Evolutionary conservation across 768 basidiomycete genomes (phyloP).

Genomic region (Podaxis sp.): DNA sequence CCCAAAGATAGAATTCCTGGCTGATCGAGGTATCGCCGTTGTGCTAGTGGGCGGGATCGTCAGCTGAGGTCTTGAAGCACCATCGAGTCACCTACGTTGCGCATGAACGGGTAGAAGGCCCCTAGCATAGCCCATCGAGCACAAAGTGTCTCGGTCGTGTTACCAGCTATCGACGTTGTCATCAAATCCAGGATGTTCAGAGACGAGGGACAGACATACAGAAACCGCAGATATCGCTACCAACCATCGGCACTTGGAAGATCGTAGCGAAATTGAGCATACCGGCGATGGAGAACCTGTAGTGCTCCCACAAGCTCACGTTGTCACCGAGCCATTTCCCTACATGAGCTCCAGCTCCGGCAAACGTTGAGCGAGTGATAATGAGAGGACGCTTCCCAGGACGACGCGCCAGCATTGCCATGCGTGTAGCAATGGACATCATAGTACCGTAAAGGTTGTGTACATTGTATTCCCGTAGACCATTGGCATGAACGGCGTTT

Average conservation of each 20-base stretch:
- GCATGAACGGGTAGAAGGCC: slow-evolving; percentile 78
- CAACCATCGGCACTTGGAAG: slow-evolving; percentile 75
- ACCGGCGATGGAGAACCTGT: slow-evolving; percentile 57
- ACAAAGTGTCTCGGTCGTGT: slow-evolving; percentile 69
- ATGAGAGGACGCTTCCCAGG: slow-evolving; percentile 60
- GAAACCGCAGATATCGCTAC: slow-evolving; percentile 72
- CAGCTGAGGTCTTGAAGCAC: neutral
- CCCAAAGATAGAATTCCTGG: slow-evolving; percentile 73
- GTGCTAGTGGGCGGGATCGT: slow-evolving; percentile 36
- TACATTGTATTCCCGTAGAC: slow-evolving; percentile 56
- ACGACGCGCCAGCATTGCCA: slow-evolving; percentile 61
- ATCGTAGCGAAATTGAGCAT: slow-evolving; percentile 63
- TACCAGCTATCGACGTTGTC: slow-evolving; percentile 32
- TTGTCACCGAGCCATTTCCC: slow-evolving; percentile 79
- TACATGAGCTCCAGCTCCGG: slow-evolving; percentile 61
- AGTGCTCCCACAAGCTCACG: slow-evolving; percentile 56
- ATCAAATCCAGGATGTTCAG: neutral
- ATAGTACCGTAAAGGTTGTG: slow-evolving; percentile 72
- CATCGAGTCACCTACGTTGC: slow-evolving; percentile 48
- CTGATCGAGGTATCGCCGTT: slow-evolving; percentile 48
- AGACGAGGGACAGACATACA: slow-evolving; percentile 32
- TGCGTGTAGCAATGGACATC: slow-evolving; percentile 63
- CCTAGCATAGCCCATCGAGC: slow-evolving; percentile 77
- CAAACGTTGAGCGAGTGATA: slow-evolving; percentile 74
- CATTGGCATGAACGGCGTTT: slow-evolving; percentile 52